Base-by-base conservation (phyloP, 352 stramenopile species). In the Pythium vanterpoolii region DNA sequence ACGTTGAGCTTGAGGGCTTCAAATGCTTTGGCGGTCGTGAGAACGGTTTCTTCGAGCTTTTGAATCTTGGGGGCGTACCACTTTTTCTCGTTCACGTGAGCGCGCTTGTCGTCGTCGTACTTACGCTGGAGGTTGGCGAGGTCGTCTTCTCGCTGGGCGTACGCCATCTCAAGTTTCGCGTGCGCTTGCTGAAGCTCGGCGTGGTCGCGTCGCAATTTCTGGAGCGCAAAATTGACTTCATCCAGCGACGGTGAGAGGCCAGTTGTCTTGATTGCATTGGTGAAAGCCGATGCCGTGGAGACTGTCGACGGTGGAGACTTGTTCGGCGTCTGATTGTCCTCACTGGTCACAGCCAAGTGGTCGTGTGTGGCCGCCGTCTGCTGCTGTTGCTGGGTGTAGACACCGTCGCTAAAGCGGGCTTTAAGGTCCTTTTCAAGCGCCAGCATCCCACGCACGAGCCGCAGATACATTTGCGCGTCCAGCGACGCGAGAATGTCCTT, bases 1-100 rank as follows among this genome's bases (percentile, higher is more conserved):
- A 94, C 84, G 58, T 86, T 94, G 19, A 94, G 66, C 56, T 90
- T 87, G 6, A 94, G 77, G 62, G 84, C 80, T 24, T 90, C 77
- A 27, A 91, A 83, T 10, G 84, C 74, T 52, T 81, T 83, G 18
- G 57, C 60, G 18, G 73, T 89, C 3, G 56, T 76, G 36, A 87
- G 40, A 42, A 88, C 71, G 16, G 66, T 60, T 39, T 92, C 79
- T 71, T 93, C 84, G 7, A 93, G 57, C 77, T 88, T 86, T 47
- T 91, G 79, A 9, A 90, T 76, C 62, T 88, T 90, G 14, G 81
- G 81, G 27, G 85, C 50, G 60, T 88, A 78, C 56, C 69, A 73
- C 31, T 87, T 83, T 51, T 83, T 90, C 40, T 80, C 79, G 48
- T 79, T 81, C n/a, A 87, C 31, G 42, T 89, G 76, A 4, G 69